Evolutionary conservation across 768 basidiomycete genomes (phyloP), one percentile per base, ranked within the genome.

Genomic region (Holtermannia corniformis): DNA sequence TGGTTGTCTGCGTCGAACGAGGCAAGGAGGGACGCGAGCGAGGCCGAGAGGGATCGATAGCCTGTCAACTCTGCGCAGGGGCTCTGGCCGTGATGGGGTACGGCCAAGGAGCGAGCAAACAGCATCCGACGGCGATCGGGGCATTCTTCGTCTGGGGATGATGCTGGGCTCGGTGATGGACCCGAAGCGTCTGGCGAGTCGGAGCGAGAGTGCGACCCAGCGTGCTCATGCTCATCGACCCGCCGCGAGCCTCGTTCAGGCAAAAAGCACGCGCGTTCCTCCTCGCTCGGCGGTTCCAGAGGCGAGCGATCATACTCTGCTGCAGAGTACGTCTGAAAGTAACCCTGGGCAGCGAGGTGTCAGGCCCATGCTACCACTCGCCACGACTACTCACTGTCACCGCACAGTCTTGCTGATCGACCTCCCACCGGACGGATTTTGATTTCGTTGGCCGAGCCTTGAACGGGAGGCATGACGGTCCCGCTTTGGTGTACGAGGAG

Each of bases 231-330:
- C 46, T 54, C 50, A 22, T 22, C 16, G 20, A 63, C 25, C 40
- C 56, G 55, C 16, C 62, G 56, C 4, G 64, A 84, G 25, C 85
- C 85, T 55, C 87, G 81, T 61, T 80, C 85, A 28, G 87, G 87
- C 21, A 90, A 77, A 10, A 82, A 81, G 65, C 86, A 87, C 28
- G 76, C 70, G 65, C 87, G 86, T 52, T 72, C 72, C n/a, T 57
- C 69, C 26, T 57, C 61, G 2, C 61, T 57, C 11, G 72, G 72
- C 26, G 83, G 82, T 21, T 79, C 65, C 66, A 89, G 85, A 54
- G 86, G 86, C 3, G 84, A 80, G 53, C 87, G 83, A 75, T 89
- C 86, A 73, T 89, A 89, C 5, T 74, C 66, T 28, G 74, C 63
- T 27, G 77, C 57, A 3, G 76, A 75, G 65, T 78, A 70, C 14